Evolutionary conservation across 495 filamentous ascomycete genomes (phyloP).

Genomic region (Patellaria atrata): DNA sequence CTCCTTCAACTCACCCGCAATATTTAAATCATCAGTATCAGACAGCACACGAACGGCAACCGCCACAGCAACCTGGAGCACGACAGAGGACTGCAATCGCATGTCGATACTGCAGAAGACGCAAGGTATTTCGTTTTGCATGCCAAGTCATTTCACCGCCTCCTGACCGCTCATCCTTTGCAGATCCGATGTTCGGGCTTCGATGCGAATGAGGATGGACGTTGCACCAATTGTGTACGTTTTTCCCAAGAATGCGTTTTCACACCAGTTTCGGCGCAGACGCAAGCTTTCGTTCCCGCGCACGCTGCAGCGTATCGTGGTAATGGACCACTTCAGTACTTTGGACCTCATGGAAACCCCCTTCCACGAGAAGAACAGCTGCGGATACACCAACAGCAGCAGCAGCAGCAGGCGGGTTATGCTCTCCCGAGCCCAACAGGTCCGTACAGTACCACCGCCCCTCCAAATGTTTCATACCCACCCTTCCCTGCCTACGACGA

Average conservation of each 20-base stretch:
- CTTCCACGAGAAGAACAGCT: constrained; percentile 39
- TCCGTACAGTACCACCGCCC: constrained; percentile 14
- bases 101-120: constrained; percentile 68
- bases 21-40: constrained; percentile 11
- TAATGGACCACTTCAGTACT: constrained; percentile 27
- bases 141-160: neutral
- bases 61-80: constrained; percentile 51
- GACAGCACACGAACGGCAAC: too few species aligned
- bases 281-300: constrained; percentile 71
- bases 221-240: constrained; percentile 64
- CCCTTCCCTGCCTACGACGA: constrained; percentile 20
- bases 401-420: constrained; percentile 12
- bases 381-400: constrained; percentile 15
- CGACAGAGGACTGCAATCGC: constrained; percentile 72
- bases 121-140: constrained; percentile 45
- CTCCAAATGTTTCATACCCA: constrained; percentile 11
- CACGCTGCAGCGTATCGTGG: constrained; percentile 41
- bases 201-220: constrained; percentile 59
- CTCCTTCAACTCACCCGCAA: constrained; percentile 6
- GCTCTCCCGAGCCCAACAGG: constrained; percentile 23
- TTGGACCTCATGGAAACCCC: constrained; percentile 67
- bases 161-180: neutral
- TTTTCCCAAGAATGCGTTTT: constrained; percentile 82
- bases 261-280: constrained; percentile 68
- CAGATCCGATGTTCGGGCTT: constrained; percentile 81